phyloP scores from a whole-genome alignment of 768 basidiomycete genomes.

The Podaxis carcinomalis region DNA sequence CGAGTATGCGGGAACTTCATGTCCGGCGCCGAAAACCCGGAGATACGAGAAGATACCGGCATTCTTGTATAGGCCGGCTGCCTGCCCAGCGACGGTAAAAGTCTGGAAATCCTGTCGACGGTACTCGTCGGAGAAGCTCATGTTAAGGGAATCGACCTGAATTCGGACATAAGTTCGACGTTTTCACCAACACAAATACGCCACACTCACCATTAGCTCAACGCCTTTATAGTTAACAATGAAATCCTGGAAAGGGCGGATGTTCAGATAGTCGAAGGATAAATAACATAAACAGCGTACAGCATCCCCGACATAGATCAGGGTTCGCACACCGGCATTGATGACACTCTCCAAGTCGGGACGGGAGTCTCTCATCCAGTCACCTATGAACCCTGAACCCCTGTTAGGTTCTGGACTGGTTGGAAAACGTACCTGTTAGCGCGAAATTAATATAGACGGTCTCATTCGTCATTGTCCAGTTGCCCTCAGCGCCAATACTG shows the following conservation, averaged over 20 bases:
- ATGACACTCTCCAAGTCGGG: conserved; percentile 53
- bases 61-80: conserved; percentile 52
- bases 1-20: conserved; percentile 45
- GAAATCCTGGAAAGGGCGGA: conserved; percentile 32
- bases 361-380: conserved; percentile 53
- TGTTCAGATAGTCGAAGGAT: not conserved
- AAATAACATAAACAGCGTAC: conserved; percentile 24
- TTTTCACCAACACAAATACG: not conserved
- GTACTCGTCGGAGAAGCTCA: conserved; percentile 38
- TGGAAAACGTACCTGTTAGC: not conserved
- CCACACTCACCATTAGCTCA: conserved; percentile 45
- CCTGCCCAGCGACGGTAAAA: conserved; percentile 46
- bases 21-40: conserved; percentile 45
- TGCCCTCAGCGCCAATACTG: conserved; percentile 39
- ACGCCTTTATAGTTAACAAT: conserved; percentile 52
- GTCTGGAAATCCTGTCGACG: conserved; percentile 38
- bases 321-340: conserved; percentile 49
- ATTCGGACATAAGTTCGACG: not conserved
- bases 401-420: no score
- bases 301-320: conserved; percentile 55
- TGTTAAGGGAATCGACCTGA: conserved; percentile 34
- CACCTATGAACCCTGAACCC: conserved; percentile 28
- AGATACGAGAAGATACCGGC: conserved; percentile 55
- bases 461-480: conserved; percentile 36
- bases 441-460: conserved; percentile 45